These are phyloP conservation scores for Apiospora rasikravindrae DNA, from an alignment of 2,329 filamentous ascomycete genomes.

Conservation along the genomic window DNA sequence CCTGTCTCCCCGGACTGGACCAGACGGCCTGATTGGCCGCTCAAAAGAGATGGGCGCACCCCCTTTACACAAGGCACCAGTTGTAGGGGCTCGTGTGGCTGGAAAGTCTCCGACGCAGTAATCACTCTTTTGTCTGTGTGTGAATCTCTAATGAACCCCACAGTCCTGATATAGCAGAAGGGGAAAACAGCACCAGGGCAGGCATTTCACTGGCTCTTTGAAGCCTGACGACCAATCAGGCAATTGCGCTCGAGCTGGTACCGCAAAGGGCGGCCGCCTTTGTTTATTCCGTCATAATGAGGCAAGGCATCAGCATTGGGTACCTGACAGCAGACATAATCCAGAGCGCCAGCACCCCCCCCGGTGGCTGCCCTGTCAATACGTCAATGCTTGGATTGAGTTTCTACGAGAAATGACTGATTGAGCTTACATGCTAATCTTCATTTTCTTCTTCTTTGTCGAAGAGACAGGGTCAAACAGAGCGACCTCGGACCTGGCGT, in stretches of 20 bases:
- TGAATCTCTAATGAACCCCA: neutral
- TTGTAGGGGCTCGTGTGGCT: neutral
- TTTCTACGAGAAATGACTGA: neutral
- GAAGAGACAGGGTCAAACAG: neutral
- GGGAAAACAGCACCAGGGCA: neutral
- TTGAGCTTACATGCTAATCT: neutral
- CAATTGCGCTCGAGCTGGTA: neutral
- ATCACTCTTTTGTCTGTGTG: neutral
- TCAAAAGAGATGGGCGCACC: neutral
- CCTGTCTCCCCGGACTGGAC: constrained; percentile 1
- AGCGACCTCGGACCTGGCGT: neutral
- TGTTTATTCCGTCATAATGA: neutral
- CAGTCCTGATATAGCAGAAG: constrained; percentile 4
- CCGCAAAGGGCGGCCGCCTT: neutral
- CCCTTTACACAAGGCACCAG: neutral
- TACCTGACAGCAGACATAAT: neutral
- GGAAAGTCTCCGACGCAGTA: neutral
- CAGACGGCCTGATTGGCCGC: neutral
- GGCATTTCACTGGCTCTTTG: neutral
- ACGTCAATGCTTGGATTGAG: neutral
- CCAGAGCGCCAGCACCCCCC: neutral
- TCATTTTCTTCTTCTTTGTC: neutral
- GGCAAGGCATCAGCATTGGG: neutral
- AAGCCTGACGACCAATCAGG: neutral
- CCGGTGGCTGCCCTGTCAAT: neutral